Evolutionary conservation across 2,329 filamentous ascomycete species (phyloP).

Genomic region (Calonectria pseudoturangicola): DNA sequence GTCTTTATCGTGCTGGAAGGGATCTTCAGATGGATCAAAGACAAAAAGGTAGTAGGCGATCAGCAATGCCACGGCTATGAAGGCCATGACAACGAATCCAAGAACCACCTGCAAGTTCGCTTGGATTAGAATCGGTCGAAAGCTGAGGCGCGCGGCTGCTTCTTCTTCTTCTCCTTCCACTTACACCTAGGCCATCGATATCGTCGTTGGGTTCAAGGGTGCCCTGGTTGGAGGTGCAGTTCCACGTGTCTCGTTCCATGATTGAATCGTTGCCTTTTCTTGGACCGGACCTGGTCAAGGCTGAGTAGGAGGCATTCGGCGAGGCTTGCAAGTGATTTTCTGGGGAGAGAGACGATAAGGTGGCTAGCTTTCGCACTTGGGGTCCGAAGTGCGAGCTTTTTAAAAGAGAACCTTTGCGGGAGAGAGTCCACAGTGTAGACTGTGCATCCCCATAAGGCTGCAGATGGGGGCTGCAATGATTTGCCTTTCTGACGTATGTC

Average conservation of each 20-base stretch:
- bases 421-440: background rate
- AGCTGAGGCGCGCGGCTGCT: background rate
- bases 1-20: background rate
- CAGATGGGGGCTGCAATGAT: slow-evolving; percentile 5
- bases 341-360: background rate
- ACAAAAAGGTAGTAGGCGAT: slow-evolving; percentile 14
- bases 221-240: background rate
- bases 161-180: background rate
- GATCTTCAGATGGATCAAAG: slow-evolving; percentile 14
- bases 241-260: background rate
- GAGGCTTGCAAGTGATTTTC: background rate
- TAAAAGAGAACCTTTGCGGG: background rate
- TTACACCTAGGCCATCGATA: slow-evolving; percentile 22
- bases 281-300: slow-evolving; percentile 8
- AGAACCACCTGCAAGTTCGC: slow-evolving; percentile 15
- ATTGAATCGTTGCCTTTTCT: background rate
- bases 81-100: slow-evolving; percentile 15
- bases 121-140: slow-evolving; percentile 6
- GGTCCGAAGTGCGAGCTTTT: background rate
- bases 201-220: slow-evolving; percentile 9
- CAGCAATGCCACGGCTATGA: background rate
- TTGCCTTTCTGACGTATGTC: background rate
- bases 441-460: background rate
- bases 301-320: background rate
- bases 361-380: background rate